Evolutionary conservation across 192 early-diverging fungal genomes (phyloP), one percentile per base, ranked within the genome.

Genomic region (Spizellomyces sp.): DNA sequence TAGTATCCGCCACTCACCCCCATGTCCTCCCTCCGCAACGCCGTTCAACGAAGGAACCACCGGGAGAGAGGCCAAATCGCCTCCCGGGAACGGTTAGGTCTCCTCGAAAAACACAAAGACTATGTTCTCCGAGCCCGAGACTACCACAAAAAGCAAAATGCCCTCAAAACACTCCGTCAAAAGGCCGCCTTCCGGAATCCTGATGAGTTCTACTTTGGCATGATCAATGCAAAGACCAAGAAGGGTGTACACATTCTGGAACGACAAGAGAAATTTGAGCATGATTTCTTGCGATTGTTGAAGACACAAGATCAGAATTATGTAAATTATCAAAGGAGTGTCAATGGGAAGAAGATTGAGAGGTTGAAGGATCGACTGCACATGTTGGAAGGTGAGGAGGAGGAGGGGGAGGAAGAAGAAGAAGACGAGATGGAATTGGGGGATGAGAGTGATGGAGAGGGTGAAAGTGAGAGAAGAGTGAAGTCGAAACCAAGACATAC

Each of bases 141-240:
- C 77, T 96, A 88, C 81, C 88, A 93, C 73, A 81, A 77, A 14
- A 97, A 99, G 79, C 87, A 97, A 81, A 85, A 92, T 52, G 80
- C 88, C 48, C 83, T 99, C 62, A 94, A 92, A 83, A 84, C 89
- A 22, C 83, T 99, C 76, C 84, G 88, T 42, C 87, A 93, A 74
- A 96, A 95, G 73, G 97, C 97, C 4, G 78, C 88, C 12, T 82
- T 88, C 63, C 81, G 90, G 71, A 99, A 99, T 81, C 94, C 93
- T 4, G 97, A 99, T 77, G 97, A 99, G 83, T 99, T 99, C 78
- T 98, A 98, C 84, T 96, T 95, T 74, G 92, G 90, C 77, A 99
- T 99, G 97, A 88, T 95, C 76, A 91, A 91, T 70, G 73, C 88
- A 19, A 87, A 90, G 70, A 92, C 93, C 64, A 92, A 93, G 81